Evolutionary conservation across 208 protist species (phyloP).

Genomic region (Crithidia expoeki): DNA sequence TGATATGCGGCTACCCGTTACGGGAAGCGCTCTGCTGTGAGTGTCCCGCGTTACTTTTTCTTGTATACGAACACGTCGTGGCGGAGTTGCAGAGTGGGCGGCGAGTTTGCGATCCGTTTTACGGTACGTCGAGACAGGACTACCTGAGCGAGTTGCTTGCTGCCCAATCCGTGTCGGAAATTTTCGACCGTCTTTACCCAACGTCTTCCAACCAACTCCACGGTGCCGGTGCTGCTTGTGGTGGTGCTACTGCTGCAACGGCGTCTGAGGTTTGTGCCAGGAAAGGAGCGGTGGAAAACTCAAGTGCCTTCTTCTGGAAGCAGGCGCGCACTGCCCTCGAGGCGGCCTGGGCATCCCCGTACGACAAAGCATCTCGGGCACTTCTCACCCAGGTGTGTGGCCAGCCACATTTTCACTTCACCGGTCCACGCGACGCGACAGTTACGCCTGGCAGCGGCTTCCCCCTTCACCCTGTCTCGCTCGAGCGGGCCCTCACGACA

Average conservation of each 20-base stretch:
- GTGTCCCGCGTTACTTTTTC: constrained; percentile 69
- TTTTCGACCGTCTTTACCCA: constrained; percentile 26
- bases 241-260: background rate
- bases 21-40: constrained; percentile 61
- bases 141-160: constrained; percentile 50
- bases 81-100: constrained; percentile 37
- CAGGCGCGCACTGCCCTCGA: constrained; percentile 43
- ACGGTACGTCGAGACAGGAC: constrained; percentile 38
- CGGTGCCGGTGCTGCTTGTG: background rate
- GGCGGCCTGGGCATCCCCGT: constrained; percentile 44
- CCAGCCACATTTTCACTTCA: constrained; percentile 44
- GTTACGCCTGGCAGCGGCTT: constrained; percentile 27
- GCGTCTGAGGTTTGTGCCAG: background rate
- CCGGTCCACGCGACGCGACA: constrained; percentile 6
- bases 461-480: constrained; percentile 47
- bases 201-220: background rate
- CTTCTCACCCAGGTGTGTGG: constrained; percentile 44
- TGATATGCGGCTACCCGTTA: constrained; percentile 50
- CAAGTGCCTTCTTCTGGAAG: constrained; percentile 50
- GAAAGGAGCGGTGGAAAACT: background rate
- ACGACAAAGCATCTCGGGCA: constrained; percentile 13
- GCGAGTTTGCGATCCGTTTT: constrained; percentile 48
- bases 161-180: constrained; percentile 28
- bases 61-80: constrained; percentile 75
- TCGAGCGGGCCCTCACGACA: constrained; percentile 61